Conservation (phyloP, 106 monocot genomes). For the Dendrobium officinale region DNA sequence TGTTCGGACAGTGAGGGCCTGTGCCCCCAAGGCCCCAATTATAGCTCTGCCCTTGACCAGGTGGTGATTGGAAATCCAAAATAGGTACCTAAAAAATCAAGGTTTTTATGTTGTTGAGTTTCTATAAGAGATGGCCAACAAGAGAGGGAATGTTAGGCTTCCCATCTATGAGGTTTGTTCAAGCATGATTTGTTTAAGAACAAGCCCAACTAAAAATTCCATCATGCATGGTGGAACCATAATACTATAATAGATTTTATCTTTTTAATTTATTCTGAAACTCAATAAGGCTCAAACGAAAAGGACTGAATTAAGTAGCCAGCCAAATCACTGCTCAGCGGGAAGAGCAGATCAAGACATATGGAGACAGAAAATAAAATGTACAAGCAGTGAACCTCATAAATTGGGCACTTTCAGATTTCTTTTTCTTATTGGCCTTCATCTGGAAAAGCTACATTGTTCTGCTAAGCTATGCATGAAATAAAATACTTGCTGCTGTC, state of each 20-base stretch:
- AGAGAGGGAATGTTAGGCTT: background rate
- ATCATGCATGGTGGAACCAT: background rate
- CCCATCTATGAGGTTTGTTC: background rate
- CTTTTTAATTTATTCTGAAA: background rate
- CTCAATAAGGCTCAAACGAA: no score
- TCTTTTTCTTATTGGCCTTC: background rate
- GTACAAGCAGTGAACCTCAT: background rate
- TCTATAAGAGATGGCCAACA: background rate
- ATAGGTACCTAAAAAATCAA: no score
- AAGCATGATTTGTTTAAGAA: background rate
- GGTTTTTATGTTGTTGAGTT: background rate
- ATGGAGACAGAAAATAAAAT: background rate
- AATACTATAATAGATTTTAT: conserved; percentile 1
- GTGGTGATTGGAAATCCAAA: no score
- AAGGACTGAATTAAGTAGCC: background rate
- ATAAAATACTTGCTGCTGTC: background rate
- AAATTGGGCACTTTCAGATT: background rate
- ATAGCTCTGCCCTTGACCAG: no score
- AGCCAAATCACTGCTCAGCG: background rate
- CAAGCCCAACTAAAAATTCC: background rate
- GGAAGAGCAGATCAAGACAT: background rate
- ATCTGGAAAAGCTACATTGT: background rate
- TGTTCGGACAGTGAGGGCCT: no score
- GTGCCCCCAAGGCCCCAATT: no score
- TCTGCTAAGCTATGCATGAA: background rate